phyloP scores from a whole-genome alignment of 768 basidiomycete species.

The Boletus insuetus region DNA sequence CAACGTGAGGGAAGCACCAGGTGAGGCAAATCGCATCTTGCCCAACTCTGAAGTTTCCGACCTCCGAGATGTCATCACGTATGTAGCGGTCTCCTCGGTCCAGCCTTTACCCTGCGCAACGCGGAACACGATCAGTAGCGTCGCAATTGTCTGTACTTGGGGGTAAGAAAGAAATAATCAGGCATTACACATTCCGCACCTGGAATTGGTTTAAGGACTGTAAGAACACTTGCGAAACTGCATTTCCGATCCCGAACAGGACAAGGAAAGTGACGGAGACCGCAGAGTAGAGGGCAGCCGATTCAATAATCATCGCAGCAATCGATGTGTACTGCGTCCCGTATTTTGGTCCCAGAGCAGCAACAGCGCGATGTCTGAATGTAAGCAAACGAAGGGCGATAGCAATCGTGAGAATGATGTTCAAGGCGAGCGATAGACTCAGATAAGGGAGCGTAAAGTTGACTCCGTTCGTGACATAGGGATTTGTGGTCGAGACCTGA shows the following conservation, averaged over 20 bases:
- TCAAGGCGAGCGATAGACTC: conserved; percentile 28
- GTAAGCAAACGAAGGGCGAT: conserved; percentile 30
- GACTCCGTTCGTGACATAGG: conserved; percentile 5
- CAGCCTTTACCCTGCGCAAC: conserved; percentile 10
- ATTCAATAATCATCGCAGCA: conserved; percentile 37
- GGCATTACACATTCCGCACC: conserved; percentile 8
- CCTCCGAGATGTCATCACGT: neutral
- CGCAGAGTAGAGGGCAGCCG: conserved; percentile 30
- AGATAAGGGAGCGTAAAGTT: conserved; percentile 26
- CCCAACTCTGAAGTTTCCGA: neutral
- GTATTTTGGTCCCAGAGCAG: conserved; percentile 21
- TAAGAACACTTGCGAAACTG: conserved; percentile 30
- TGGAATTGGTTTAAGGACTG: conserved; percentile 29
- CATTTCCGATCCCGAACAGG: conserved; percentile 18
- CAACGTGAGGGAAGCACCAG: neutral
- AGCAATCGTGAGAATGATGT: conserved; percentile 31
- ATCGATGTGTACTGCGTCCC: conserved; percentile 30
- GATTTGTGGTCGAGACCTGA: conserved; percentile 12
- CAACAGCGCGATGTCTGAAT: conserved; percentile 12
- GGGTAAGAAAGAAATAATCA: neutral
- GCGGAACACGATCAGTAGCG: conserved; percentile 8
- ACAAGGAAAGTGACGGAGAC: conserved; percentile 31
- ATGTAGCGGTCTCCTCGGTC: neutral
- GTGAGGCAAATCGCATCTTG: neutral
- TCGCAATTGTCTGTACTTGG: neutral